Percentiles rank a stretch among this genome's conserved stretches.
These are phyloP conservation scores for Blechomonas ayalai DNA, from an alignment of 208 protist species.

Conservation along the genomic window DNA sequence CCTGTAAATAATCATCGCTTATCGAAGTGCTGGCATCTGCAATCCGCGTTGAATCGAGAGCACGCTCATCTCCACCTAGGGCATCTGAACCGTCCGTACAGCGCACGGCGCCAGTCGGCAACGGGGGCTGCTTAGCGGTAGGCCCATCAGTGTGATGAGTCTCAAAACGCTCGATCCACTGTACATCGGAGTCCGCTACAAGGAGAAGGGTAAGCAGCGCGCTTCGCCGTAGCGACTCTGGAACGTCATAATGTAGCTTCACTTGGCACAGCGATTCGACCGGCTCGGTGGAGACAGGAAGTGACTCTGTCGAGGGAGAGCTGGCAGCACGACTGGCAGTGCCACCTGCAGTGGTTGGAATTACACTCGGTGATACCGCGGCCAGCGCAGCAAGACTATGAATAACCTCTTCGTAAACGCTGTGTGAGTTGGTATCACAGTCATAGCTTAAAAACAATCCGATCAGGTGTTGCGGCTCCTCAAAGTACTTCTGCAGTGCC, in stretches of 20 bases:
- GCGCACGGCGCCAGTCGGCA: conserved; percentile 1
- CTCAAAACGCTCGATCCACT: conserved; percentile 86
- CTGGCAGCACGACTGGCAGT: background rate
- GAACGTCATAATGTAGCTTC: conserved; percentile 43
- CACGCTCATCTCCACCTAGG: too few relatives aligned
- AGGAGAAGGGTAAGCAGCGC: conserved; percentile 58
- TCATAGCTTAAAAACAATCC: conserved; percentile 98
- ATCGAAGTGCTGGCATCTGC: too few relatives aligned
- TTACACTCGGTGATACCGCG: background rate
- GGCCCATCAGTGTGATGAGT: conserved; percentile 7
- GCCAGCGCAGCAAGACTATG: conserved; percentile 75
- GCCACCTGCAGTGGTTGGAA: background rate
- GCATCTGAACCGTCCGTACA: too few relatives aligned
- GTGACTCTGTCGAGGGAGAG: background rate
- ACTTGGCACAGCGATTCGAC: conserved; percentile 21
- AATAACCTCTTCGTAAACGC: conserved; percentile 93
- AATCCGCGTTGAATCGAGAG: too few relatives aligned
- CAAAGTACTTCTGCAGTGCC: conserved; percentile 81
- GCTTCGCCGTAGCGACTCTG: conserved; percentile 40
- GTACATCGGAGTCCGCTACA: conserved; percentile 67
- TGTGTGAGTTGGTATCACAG: conserved; percentile 92
- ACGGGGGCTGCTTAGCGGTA: background rate
- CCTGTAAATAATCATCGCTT: conserved; percentile 44
- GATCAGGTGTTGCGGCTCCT: conserved; percentile 92
- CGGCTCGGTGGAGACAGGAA: conserved; percentile 9